Percentiles rank a stretch among this genome's conserved stretches.
Evolutionary conservation across 345 rosid genomes (phyloP).

Genomic region (Excoecaria agallocha): DNA sequence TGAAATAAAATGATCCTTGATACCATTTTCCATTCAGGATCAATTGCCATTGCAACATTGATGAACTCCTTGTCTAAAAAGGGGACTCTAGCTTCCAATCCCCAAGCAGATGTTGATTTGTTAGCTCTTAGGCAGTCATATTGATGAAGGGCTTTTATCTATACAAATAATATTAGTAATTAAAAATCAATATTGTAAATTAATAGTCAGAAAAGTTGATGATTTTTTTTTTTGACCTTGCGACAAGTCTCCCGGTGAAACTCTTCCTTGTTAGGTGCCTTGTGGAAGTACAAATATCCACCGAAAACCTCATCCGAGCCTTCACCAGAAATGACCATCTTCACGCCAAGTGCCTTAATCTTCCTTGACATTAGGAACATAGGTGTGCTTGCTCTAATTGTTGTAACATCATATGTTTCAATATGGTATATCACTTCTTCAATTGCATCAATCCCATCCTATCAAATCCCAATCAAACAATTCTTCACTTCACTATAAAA

Average conservation of each 20-base stretch:
- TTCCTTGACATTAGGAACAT: conserved; percentile 91
- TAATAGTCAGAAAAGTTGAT: neutral
- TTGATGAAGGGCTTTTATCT: conserved; percentile 91
- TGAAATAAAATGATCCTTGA: neutral
- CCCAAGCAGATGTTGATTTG: conserved; percentile 95
- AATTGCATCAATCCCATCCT: conserved; percentile 93
- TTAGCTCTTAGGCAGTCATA: conserved; percentile 94
- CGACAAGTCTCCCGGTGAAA: conserved; percentile 83
- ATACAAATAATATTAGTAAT: conserved; percentile 3
- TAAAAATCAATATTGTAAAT: neutral
- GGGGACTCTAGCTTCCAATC: conserved; percentile 89
- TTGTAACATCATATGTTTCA: conserved; percentile 86
- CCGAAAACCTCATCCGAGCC: conserved; percentile 94
- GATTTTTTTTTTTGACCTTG: conserved; percentile 45
- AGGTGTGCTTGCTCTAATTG: conserved; percentile 88
- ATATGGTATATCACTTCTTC: conserved; percentile 91
- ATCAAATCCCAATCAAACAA: conserved; percentile 10
- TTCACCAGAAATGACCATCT: conserved; percentile 98
- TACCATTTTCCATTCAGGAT: conserved; percentile 90
- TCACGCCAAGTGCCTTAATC: conserved; percentile 90
- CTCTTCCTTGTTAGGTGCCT: conserved; percentile 89
- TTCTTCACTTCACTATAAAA: neutral
- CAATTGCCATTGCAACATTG: conserved; percentile 73
- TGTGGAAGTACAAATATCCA: conserved; percentile 93
- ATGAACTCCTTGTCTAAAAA: conserved; percentile 89